These are phyloP conservation scores for Fusarium brevicatenulatum DNA, from an alignment of 2,329 filamentous ascomycete genomes.

Conservation along the genomic window DNA sequence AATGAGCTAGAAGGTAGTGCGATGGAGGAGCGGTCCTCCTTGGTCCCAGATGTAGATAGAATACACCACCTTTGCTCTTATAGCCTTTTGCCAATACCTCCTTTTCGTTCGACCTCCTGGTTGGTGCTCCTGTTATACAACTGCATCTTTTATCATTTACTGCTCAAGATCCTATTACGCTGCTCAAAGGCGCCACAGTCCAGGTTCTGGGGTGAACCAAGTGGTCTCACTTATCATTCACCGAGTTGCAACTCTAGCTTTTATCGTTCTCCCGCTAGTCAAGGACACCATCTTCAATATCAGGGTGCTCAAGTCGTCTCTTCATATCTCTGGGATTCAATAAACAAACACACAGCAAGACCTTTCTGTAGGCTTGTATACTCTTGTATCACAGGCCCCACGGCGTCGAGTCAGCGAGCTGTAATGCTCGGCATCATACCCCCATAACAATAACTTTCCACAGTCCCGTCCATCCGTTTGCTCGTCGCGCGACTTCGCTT, in stretches of 20 bases:
- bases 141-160: not conserved
- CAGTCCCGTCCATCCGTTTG: accelerated
- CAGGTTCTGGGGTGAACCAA: accelerated
- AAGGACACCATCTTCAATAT: not conserved
- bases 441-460: not conserved
- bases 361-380: not conserved
- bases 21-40: not conserved
- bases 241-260: accelerated
- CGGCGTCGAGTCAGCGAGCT: not conserved
- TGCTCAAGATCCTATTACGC: not conserved
- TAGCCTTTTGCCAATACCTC: not conserved
- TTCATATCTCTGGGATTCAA: not conserved
- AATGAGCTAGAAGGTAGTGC: not conserved
- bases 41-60: accelerated
- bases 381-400: not conserved
- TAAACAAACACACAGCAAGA: not conserved
- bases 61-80: accelerated
- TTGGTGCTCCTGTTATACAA: not conserved
- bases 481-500: not conserved
- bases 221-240: not conserved
- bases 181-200: not conserved
- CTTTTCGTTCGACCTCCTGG: accelerated
- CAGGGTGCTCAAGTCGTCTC: not conserved
- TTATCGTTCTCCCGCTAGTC: not conserved
- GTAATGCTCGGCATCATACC: not conserved